Base-by-base conservation (phyloP, 2,329 filamentous ascomycete species). In the Hymenoscyphus linearis region DNA sequence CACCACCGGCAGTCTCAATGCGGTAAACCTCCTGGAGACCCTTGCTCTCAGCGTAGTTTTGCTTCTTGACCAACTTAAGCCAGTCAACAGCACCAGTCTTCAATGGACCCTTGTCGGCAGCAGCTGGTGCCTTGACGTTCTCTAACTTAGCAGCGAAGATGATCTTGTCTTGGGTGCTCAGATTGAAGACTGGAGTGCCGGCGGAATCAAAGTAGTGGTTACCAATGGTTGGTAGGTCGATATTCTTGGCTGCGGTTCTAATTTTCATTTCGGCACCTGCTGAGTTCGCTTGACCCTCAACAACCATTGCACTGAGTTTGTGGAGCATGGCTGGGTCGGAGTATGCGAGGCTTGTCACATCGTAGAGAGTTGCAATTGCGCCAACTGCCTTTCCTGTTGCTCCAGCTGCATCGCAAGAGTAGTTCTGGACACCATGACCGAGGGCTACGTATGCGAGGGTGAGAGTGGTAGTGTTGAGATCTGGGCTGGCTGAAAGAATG, bases 361-460 rank as follows among this genome's bases (percentile, higher is more conserved):
- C 71, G 64, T 60, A 73, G 60, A 73, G 69, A 5, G 63, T 71
- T 53, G 72, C 72, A 16, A 72, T 54, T 7, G 72, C 72, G 22
- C 72, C 72, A 18, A 70, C 37, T 12, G 67, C 57, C 16, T 62
- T 60, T 5, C 69, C 62, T 9, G 57, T 59, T 12, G 64, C 66
- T 18, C 61, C 61, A 10, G 55, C 54, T n/a, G 50, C 56, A 2
- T 65, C 34, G 65, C 72, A 74, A 50, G 71, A 70, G 60, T 73
- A 74, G 57, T 74, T 74, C 57, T 74, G 72, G 37, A 69, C 61
- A 44, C 72, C 72, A 12, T 69, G 69, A 54, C 72, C 72, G 34
- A 73, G 61, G n/a, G 69, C 66, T 40, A 72, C 64, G 50, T 66
- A 69, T 58, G 62, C 60, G 37, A 75, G 64, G 18, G 68, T 63